phyloP scores from a whole-genome alignment of 306 rosid species.

The Mimosa bimucronata region DNA sequence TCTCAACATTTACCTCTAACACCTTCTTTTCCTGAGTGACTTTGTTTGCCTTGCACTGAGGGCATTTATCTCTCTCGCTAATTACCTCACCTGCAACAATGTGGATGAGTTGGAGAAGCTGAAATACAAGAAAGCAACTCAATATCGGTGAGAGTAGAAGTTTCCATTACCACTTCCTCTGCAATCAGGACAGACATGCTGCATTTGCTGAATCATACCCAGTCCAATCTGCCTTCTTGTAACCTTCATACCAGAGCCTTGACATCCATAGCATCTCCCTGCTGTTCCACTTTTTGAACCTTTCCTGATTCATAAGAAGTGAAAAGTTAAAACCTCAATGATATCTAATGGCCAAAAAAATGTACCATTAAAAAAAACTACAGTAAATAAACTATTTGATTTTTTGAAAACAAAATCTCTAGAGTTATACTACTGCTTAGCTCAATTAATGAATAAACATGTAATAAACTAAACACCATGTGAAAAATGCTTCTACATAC shows the following conservation, averaged over 20 bases:
- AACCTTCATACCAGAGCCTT: slow-evolving; percentile 74
- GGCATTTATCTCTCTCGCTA: slow-evolving; percentile 74
- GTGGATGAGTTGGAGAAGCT: slow-evolving; percentile 30
- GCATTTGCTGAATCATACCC: slow-evolving; percentile 82
- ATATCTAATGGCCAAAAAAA: background rate
- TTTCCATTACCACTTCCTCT: slow-evolving; percentile 66
- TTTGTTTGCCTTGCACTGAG: slow-evolving; percentile 71
- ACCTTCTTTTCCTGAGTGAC: slow-evolving; percentile 72
- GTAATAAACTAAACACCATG: background rate
- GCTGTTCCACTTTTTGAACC: slow-evolving; percentile 74
- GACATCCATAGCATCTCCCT: slow-evolving; percentile 72
- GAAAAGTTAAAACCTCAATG: background rate
- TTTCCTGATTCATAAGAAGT: slow-evolving; percentile 53
- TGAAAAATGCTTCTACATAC: background rate
- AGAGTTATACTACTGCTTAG: background rate
- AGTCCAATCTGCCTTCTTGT: slow-evolving; percentile 64
- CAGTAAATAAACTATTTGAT: background rate
- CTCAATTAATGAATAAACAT: slow-evolving; percentile 9
- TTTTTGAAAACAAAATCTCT: background rate
- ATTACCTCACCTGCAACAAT: slow-evolving; percentile 66
- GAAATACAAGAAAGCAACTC: slow-evolving; percentile 20
- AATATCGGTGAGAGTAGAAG: background rate
- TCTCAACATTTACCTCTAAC: slow-evolving; percentile 70
- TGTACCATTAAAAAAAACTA: background rate
- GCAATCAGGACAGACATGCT: slow-evolving; percentile 70